A percentile compares a stretch with the other conserved stretches of the same genome.
Conservation (phyloP, 2,329 filamentous ascomycete genomes). For the Aspergillus candidus region DNA sequence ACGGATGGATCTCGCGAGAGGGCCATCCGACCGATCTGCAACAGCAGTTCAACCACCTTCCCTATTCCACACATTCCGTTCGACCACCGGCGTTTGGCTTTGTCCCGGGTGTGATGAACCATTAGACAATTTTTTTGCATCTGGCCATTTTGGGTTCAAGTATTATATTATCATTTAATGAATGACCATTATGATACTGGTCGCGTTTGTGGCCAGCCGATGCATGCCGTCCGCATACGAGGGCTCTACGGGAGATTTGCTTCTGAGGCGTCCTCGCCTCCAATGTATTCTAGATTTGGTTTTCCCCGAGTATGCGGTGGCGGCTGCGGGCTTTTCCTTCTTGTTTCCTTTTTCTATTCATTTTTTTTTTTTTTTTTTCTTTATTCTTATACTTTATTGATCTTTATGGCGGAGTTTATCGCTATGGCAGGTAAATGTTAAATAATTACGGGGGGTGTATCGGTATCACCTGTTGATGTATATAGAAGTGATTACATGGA, state of each 20-base stretch:
- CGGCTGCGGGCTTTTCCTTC: not conserved
- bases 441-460: not conserved
- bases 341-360: not conserved
- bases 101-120: too few species aligned
- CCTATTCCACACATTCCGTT: too few species aligned
- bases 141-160: slow-evolving; percentile 4
- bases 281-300: slow-evolving; percentile 6
- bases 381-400: not conserved
- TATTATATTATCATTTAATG: slow-evolving; percentile 22
- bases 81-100: too few species aligned
- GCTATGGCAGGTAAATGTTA: too few species aligned
- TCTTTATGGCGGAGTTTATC: not conserved
- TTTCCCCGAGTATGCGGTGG: slow-evolving; percentile 1
- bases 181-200: slow-evolving; percentile 25
- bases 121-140: too few species aligned
- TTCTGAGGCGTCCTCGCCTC: slow-evolving; percentile 8
- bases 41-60: not conserved
- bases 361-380: not conserved
- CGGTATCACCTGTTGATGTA: slow-evolving; percentile 2
- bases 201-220: slow-evolving; percentile 18
- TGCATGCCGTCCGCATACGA: slow-evolving; percentile 14
- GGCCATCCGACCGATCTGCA: not conserved
- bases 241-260: slow-evolving; percentile 10
- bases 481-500: too few species aligned
- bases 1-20: not conserved